Base-by-base conservation (phyloP, 768 basidiomycete species). In the Hericium rajendrae region DNA sequence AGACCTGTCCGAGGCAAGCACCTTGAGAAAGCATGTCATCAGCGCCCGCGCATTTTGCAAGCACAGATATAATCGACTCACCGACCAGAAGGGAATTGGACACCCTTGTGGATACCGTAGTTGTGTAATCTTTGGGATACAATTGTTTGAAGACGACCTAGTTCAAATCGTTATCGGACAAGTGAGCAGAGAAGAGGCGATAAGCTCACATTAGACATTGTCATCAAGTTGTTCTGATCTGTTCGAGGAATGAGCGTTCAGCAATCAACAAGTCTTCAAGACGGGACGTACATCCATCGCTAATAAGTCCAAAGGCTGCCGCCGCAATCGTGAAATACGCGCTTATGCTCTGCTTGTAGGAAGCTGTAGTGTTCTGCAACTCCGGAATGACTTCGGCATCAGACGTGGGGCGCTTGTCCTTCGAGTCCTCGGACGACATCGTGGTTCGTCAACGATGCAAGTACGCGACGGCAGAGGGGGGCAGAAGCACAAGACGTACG, bases 221-320 rank as follows among this genome's bases (percentile, higher is more conserved):
- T 84, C 83, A 85, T 84, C 26, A 85, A 69, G 62, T 82, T 84
- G 66, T 86, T 86, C 66, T 86, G 82, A 65, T 85, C 83, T 84
- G 63, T 46, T 60, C 28, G 38, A 28, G 24, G 52, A 16, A 39
- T 39, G 49, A 54, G 55, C 38, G 26, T 18, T 48, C 41, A 56
- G 57, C 46, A n/a, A 60, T 10, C 38, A 20, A 41, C 38, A 54
- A 13, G 41, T 18, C 9, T 15, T 10, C 12, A 54, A 18, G 26
- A 54, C 39, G 26, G 5, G 22, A 69, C 68, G 65, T 64, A 80
- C 82, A 80, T 50, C 83, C 82, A 70, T 84, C 83, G 52, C 76
- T 79, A 62, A 86, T 82, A 38, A 87, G 71, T 28, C 84, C 85
- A 64, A 82, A 84, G 3, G 80, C 85, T 18, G 82, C 74, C 26